These are phyloP conservation scores for Fonsecaea monophora DNA, from an alignment of 2,329 filamentous ascomycete genomes.

Conservation along the genomic window DNA sequence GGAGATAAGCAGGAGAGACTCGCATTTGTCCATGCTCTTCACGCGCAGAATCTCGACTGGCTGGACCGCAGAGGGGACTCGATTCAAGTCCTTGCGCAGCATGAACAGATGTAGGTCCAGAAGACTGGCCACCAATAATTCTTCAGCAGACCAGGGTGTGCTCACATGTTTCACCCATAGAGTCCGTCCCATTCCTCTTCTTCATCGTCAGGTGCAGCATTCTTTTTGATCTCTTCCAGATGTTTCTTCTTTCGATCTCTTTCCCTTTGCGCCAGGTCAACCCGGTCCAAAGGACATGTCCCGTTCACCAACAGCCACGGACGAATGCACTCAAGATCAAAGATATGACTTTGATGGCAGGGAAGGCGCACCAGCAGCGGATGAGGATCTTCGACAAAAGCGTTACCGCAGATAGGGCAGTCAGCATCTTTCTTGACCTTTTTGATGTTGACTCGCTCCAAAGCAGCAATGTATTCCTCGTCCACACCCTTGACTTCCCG, in stretches of 20 bases:
- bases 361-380: slow-evolving; percentile 69
- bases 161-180: slow-evolving; percentile 46
- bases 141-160: neutral
- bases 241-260: slow-evolving; percentile 55
- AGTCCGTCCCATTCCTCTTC: slow-evolving; percentile 58
- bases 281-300: slow-evolving; percentile 68
- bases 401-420: slow-evolving; percentile 63
- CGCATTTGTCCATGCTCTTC: neutral
- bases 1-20: neutral
- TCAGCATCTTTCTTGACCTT: slow-evolving; percentile 41
- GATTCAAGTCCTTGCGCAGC: neutral
- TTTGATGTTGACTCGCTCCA: slow-evolving; percentile 42
- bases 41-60: neutral
- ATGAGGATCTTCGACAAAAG: slow-evolving; percentile 64
- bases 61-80: neutral
- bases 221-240: slow-evolving; percentile 45
- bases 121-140: neutral
- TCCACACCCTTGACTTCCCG: slow-evolving; percentile 66
- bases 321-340: slow-evolving; percentile 69
- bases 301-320: slow-evolving; percentile 70
- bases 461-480: slow-evolving; percentile 52
- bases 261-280: slow-evolving; percentile 63
- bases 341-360: slow-evolving; percentile 67
- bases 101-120: neutral
- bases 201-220: slow-evolving; percentile 47